phyloP scores from a whole-genome alignment of 192 early-diverging fungal species.

The Gigaspora rosea region DNA sequence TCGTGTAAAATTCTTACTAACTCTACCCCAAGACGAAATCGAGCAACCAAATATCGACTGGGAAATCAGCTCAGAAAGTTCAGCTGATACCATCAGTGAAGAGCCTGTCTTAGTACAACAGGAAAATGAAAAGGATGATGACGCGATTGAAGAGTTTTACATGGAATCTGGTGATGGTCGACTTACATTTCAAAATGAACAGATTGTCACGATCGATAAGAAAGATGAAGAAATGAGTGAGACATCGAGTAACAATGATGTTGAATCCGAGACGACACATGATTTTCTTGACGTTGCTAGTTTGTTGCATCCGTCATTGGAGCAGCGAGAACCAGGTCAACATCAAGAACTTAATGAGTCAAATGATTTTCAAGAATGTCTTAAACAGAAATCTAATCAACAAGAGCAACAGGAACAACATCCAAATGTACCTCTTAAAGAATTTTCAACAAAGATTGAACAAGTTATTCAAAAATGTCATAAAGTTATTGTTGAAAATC shows the following conservation, averaged over 20 bases:
- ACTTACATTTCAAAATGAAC: too few relatives aligned
- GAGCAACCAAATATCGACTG: background rate
- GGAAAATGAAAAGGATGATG: background rate
- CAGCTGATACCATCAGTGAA: background rate
- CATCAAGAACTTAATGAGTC: too few relatives aligned
- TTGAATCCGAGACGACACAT: too few relatives aligned
- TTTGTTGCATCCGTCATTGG: too few relatives aligned
- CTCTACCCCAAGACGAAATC: background rate
- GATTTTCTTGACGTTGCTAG: too few relatives aligned
- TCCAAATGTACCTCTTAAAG: background rate
- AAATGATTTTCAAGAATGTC: background rate
- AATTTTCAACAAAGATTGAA: background rate
- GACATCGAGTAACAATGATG: too few relatives aligned
- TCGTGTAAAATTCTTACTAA: background rate
- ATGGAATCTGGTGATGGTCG: background rate
- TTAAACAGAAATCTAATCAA: background rate
- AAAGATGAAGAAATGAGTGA: background rate
- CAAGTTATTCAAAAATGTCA: background rate
- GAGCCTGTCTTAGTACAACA: background rate
- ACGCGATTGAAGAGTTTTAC: background rate
- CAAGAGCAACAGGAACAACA: background rate
- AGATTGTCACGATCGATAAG: background rate
- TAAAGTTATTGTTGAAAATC: background rate
- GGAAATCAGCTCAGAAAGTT: background rate
- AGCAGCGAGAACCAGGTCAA: too few relatives aligned